These are phyloP conservation scores for Kitagawia praeruptora DNA, from an alignment of 129 eudicot species.

Conservation along the genomic window DNA sequence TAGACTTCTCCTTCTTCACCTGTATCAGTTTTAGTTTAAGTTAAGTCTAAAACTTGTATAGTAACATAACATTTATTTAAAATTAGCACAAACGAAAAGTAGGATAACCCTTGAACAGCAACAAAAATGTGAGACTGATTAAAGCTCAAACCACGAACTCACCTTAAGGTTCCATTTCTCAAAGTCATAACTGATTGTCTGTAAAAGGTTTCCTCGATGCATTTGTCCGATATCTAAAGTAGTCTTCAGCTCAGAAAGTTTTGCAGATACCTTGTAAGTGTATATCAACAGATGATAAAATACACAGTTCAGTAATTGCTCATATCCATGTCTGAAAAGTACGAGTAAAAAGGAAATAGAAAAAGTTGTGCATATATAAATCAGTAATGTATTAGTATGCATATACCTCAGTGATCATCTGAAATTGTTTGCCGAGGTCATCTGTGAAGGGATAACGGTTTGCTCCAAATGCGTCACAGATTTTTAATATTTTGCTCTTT, in stretches of 20 bases:
- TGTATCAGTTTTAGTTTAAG: conserved; percentile 11
- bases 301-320: not conserved
- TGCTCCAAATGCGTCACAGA: conserved; percentile 95
- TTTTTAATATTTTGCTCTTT: conserved; percentile 70
- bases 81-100: not conserved
- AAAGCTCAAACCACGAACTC: conserved; percentile 13
- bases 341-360: not conserved
- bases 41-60: not conserved
- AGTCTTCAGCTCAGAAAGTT: conserved; percentile 73
- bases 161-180: conserved; percentile 82
- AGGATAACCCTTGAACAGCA: not conserved
- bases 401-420: conserved; percentile 65
- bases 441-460: conserved; percentile 80
- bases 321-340: not conserved
- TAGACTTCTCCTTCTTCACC: conserved; percentile 82
- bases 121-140: not conserved
- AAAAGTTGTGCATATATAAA: not conserved
- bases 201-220: conserved; percentile 61
- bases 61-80: not conserved
- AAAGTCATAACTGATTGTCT: conserved; percentile 50
- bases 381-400: not conserved
- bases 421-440: conserved; percentile 58
- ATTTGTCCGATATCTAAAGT: conserved; percentile 67
- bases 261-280: conserved; percentile 46
- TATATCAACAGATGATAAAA: not conserved